phyloP scores from a whole-genome alignment of 2,329 filamentous ascomycete species.

The Aspergillus bombycis region DNA sequence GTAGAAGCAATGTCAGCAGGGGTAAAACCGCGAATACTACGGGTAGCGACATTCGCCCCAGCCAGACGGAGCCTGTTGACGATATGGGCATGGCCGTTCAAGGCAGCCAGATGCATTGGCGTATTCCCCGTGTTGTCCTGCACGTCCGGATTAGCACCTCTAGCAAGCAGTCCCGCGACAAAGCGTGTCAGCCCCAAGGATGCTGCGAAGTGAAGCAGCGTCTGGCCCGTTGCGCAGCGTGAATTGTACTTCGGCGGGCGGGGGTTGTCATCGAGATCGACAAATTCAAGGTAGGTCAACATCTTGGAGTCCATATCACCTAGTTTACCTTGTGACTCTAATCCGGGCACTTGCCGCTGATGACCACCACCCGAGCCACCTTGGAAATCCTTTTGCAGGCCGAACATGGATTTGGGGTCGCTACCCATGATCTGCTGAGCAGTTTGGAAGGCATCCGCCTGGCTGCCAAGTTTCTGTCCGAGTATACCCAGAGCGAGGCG shows the following conservation, averaged over 20 bases:
- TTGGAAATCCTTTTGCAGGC: slow-evolving; percentile 46
- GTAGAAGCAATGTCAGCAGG: slow-evolving; percentile 72
- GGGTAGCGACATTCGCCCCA: slow-evolving; percentile 71
- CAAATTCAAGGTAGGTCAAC: slow-evolving; percentile 74
- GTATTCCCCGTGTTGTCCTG: slow-evolving; percentile 80
- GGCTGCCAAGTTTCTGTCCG: slow-evolving; percentile 50
- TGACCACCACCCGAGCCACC: slow-evolving; percentile 48
- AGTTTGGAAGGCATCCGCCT: slow-evolving; percentile 52
- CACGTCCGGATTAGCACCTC: slow-evolving; percentile 75
- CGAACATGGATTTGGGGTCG: slow-evolving; percentile 52
- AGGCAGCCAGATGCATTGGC: slow-evolving; percentile 77
- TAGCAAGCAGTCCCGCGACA: slow-evolving; percentile 73
- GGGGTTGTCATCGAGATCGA: slow-evolving; percentile 75
- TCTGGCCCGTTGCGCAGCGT: slow-evolving; percentile 69
- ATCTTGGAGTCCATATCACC: slow-evolving; percentile 68
- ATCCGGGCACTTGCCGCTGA: slow-evolving; percentile 49
- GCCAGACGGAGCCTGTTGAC: slow-evolving; percentile 73
- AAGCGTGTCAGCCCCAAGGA: slow-evolving; percentile 75
- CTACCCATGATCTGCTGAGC: slow-evolving; percentile 53
- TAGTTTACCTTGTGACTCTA: slow-evolving; percentile 46
- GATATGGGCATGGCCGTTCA: slow-evolving; percentile 75
- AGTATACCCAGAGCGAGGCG: slow-evolving; percentile 48
- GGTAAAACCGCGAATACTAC: slow-evolving; percentile 70
- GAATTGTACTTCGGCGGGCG: slow-evolving; percentile 70
- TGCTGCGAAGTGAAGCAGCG: slow-evolving; percentile 78